These are phyloP conservation scores for Rosa persica DNA, from an alignment of 306 rosid genomes.

Conservation along the genomic window DNA sequence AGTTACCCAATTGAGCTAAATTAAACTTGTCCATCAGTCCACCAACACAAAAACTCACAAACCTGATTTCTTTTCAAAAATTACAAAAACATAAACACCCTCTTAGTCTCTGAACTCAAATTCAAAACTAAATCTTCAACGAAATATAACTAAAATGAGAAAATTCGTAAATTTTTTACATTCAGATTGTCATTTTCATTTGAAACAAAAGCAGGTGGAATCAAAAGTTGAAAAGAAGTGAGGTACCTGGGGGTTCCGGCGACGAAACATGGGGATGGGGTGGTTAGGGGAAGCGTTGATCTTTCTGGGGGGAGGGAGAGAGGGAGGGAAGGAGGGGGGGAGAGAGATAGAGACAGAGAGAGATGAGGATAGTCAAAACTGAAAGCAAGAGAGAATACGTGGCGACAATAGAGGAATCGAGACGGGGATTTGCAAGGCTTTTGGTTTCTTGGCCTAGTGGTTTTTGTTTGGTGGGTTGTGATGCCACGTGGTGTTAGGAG, in stretches of 20 bases:
- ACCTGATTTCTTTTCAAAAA: neutral
- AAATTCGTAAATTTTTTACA: neutral
- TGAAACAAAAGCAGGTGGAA: neutral
- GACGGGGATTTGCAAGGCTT: conserved; percentile 4
- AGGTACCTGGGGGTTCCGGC: neutral
- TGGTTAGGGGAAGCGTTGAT: too few species aligned
- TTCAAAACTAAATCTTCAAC: neutral
- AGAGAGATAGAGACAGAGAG: too few species aligned
- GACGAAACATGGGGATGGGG: neutral
- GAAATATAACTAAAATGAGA: neutral
- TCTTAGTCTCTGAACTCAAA: neutral
- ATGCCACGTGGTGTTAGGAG: neutral
- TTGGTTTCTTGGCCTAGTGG: conserved; percentile 3
- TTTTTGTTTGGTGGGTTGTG: conserved; percentile 9
- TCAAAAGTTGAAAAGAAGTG: neutral
- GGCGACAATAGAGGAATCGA: conserved; percentile 11
- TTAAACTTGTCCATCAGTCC: conserved; percentile 62
- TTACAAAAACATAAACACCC: neutral
- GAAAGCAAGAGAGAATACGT: conserved; percentile 14
- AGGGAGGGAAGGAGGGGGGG: too few species aligned
- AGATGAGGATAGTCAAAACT: conserved; percentile 3
- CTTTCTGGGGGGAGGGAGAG: neutral
- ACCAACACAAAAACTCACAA: too few species aligned
- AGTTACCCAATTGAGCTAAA: conserved; percentile 52
- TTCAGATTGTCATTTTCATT: neutral